A percentile compares a stretch with the other conserved stretches of the same genome.
phyloP scores from a whole-genome alignment of 257 asterid species.

The Striga asiatica region DNA sequence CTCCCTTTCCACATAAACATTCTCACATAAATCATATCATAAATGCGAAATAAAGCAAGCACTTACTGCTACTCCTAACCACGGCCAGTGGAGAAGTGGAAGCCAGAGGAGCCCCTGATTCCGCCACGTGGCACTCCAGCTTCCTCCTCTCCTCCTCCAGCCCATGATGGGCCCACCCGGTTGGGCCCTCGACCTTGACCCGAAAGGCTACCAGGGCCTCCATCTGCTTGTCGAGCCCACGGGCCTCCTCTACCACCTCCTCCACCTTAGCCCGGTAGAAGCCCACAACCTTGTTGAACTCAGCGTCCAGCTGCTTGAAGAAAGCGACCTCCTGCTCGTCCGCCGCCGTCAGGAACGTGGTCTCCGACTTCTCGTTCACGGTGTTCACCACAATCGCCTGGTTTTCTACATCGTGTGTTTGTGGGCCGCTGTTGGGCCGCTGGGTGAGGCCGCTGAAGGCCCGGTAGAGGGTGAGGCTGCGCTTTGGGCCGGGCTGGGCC shows the following conservation, averaged over 20 bases:
- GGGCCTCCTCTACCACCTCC: conserved; percentile 36
- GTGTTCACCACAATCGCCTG: conserved; percentile 9
- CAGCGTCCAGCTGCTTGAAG: conserved; percentile 30
- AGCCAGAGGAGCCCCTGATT: conserved; percentile 24
- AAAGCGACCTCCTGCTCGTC: conserved; percentile 28
- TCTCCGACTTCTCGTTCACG: conserved; percentile 25
- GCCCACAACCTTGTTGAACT: conserved; percentile 32
- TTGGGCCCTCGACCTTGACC: conserved; percentile 34
- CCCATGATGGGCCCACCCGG: conserved; percentile 16
- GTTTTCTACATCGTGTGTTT: background rate
- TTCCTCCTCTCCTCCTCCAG: conserved; percentile 22
- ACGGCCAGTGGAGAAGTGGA: conserved; percentile 29
- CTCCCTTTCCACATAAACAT: no score
- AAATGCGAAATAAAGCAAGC: no score
- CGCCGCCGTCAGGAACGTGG: conserved; percentile 25
- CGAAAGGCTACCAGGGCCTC: conserved; percentile 39
- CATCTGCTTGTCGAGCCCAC: conserved; percentile 37
- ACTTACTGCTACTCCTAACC: conserved; percentile 23
- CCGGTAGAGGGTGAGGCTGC: conserved; percentile 22
- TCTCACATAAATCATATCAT: no score
- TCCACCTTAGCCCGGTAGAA: conserved; percentile 31
- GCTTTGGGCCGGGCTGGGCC: conserved; percentile 9
- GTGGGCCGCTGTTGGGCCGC: background rate
- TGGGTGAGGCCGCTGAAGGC: conserved; percentile 42
- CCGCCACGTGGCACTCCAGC: conserved; percentile 28